Base-by-base conservation (phyloP, 306 rosid genomes). In the Trifolium pratense region DNA sequence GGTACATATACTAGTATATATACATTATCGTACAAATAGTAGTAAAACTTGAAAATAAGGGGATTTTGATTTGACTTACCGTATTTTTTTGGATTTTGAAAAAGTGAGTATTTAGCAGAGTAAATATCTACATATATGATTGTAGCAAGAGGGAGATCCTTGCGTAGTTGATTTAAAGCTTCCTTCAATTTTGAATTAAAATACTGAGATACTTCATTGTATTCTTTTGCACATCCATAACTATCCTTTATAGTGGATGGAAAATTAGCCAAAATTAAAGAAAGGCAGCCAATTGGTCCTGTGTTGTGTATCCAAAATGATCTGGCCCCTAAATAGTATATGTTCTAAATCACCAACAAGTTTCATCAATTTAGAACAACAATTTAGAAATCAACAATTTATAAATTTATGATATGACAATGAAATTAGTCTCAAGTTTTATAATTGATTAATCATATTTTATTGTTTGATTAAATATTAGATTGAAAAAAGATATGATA, bases 101-200 rank as follows among this genome's bases (percentile, higher is more conserved):
- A 81, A 32, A 85, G 83, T 26, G 82, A 65, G 70, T 74, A 75
- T 74, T 84, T 84, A 9, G 16, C 16, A 42, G 83, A 14, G 71
- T 78, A 81, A 13, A 75, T n/a, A 25, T 90, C 96, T 17, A 88
- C 94, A 6, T 92, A 84, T 0, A 88, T 92, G 66, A 90, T 59
- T 64, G 87, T 85, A 17, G 91, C 83, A 2, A 20, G 67, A 7
- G 93, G 84, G 42, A 89, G 81, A 9, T 85, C 79, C 36, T 70
- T 25, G 5, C 89, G 79, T 4, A 89, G 81, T 40, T 85, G 75
- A 74, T 16, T 57, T 26, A 88, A 69, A 7, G 78, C 83, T 34
- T 88, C 43, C 48, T 89, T 92, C 60, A 92, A 78, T 5, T 83
- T 66, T 1, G 55, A 75, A 83, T 88, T 92, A 77, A 84, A 92